Evolutionary conservation across 768 basidiomycete genomes (phyloP).

Genomic region (Trametes villosa): DNA sequence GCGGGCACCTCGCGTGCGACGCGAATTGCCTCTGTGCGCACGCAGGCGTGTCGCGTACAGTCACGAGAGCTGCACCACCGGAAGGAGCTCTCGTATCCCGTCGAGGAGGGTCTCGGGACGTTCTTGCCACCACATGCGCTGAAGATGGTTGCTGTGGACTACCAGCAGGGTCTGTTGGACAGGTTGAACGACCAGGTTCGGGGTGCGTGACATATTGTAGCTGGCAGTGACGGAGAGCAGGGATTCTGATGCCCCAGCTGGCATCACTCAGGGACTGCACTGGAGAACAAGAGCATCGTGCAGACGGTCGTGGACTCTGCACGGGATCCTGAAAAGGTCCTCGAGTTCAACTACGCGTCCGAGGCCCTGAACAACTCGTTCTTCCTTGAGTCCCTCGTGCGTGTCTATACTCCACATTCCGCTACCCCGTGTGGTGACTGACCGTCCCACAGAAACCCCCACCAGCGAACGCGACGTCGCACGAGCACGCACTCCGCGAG

Average conservation of each 20-base stretch:
- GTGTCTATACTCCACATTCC: constrained; percentile 41
- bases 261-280: constrained; percentile 31
- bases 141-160: constrained; percentile 75
- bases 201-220: constrained; percentile 48
- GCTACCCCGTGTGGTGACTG: background rate
- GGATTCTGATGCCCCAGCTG: constrained; percentile 11
- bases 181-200: constrained; percentile 75
- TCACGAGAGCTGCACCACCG: constrained; percentile 52
- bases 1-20: constrained; percentile 19
- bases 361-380: constrained; percentile 94
- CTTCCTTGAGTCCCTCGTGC: constrained; percentile 86
- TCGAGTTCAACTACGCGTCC: constrained; percentile 91
- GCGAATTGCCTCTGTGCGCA: constrained; percentile 20
- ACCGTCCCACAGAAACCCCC: constrained; percentile 42
- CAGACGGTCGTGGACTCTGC: constrained; percentile 78
- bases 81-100: constrained; percentile 61
- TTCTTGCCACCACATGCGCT: constrained; percentile 81
- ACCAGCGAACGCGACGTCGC: constrained; percentile 38
- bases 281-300: constrained; percentile 60
- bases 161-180: constrained; percentile 82
- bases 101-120: constrained; percentile 73
- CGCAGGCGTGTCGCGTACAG: constrained; percentile 23
- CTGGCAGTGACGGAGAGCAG: background rate
- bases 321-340: constrained; percentile 53
- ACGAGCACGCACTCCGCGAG: constrained; percentile 36